Evolutionary conservation across 306 rosid genomes (phyloP).

Genomic region (Pachyrhizus erosus): DNA sequence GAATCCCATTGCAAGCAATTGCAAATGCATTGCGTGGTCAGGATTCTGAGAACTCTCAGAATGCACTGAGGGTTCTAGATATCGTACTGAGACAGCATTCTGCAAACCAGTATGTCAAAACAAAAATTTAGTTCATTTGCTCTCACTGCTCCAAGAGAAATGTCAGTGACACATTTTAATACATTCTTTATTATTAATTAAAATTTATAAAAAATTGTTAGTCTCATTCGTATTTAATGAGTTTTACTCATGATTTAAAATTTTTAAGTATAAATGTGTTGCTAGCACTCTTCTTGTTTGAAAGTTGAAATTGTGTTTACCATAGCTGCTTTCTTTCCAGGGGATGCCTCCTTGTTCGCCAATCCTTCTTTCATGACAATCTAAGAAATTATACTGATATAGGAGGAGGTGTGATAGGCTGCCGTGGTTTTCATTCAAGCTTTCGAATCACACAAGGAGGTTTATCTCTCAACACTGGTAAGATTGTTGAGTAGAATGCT

Average conservation of each 20-base stretch:
- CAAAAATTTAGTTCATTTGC: neutral
- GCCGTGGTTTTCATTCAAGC: conserved; percentile 65
- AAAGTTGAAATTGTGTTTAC: neutral
- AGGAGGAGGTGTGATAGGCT: conserved; percentile 55
- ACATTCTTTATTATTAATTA: too few species aligned
- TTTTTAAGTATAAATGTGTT: too few species aligned
- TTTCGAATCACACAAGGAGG: conserved; percentile 60
- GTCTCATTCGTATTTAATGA: too few species aligned
- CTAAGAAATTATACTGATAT: conserved; percentile 41
- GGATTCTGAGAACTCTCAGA: conserved; percentile 45
- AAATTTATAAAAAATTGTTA: too few species aligned
- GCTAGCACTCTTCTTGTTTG: neutral
- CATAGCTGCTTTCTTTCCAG: conserved; percentile 17
- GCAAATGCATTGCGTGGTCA: conserved; percentile 45
- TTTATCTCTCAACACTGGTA: conserved; percentile 55
- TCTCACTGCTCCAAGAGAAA: neutral
- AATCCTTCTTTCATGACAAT: conserved; percentile 56
- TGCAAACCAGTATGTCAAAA: conserved; percentile 51
- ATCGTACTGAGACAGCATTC: conserved; percentile 57
- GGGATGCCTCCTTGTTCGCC: conserved; percentile 61
- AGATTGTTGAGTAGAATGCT: neutral
- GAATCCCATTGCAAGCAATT: conserved; percentile 53
- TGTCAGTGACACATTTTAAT: too few species aligned
- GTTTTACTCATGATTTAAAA: too few species aligned
- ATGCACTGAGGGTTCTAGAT: conserved; percentile 52